These are phyloP conservation scores for Zea mays DNA, from an alignment of 176 grass and related monocot genomes.

Conservation along the genomic window DNA sequence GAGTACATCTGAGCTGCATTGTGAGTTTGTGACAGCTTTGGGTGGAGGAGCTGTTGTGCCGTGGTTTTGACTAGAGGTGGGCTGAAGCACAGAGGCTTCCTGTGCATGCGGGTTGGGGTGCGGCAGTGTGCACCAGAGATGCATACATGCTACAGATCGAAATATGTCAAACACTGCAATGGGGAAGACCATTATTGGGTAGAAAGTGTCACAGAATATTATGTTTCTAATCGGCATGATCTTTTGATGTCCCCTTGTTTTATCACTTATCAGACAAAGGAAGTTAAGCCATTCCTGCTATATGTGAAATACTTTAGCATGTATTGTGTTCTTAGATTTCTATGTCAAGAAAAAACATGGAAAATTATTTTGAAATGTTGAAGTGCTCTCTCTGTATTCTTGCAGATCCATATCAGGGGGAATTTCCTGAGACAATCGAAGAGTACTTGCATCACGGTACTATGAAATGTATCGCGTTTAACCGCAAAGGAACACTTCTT, in stretches of 20 bases:
- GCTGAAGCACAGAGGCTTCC: not conserved
- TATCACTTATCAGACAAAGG: not conserved
- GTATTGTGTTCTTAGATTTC: conserved; percentile 9
- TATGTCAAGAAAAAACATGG: conserved; percentile 19
- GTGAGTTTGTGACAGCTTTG: not conserved
- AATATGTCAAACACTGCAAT: not conserved
- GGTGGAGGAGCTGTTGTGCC: not conserved
- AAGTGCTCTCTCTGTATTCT: conserved; percentile 29
- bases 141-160: not conserved
- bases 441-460: conserved; percentile 95
- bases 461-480: conserved; percentile 99
- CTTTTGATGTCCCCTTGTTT: not conserved
- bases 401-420: conserved; percentile 94
- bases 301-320: conserved; percentile 1
- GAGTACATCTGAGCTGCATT: not conserved
- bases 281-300: conserved; percentile 10
- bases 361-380: conserved; percentile 18
- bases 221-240: not conserved
- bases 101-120: not conserved
- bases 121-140: not conserved
- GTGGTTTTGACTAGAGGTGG: not conserved
- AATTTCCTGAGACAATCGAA: conserved; percentile 97
- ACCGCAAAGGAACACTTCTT: conserved; percentile 89
- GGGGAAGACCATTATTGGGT: not conserved
- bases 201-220: not conserved